Conservation (phyloP, 1,284 basidiomycete species). For the Waitea zeae region DNA sequence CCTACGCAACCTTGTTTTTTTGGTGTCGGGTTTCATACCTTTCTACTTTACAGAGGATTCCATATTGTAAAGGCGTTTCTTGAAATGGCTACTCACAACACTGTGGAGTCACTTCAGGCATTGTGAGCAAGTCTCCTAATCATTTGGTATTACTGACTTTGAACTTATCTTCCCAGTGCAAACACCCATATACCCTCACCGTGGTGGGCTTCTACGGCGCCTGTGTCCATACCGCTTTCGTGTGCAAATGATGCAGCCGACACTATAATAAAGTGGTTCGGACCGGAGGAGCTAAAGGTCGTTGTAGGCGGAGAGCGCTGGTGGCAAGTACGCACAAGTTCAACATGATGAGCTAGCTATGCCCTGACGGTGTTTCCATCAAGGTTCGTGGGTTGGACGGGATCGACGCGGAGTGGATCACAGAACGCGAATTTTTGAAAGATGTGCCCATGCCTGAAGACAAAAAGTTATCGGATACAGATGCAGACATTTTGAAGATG, state of each 20-base stretch:
- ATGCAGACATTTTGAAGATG: slow-evolving; percentile 32
- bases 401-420: slow-evolving; percentile 70
- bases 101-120: slow-evolving; percentile 39
- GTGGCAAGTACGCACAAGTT: slow-evolving; percentile 83
- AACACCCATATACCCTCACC: slow-evolving; percentile 69
- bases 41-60: slow-evolving; percentile 25
- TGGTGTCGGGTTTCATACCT: background rate
- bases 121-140: slow-evolving; percentile 27
- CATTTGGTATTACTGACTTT: background rate
- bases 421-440: slow-evolving; percentile 32
- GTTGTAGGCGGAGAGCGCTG: slow-evolving; percentile 69
- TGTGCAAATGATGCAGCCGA: slow-evolving; percentile 59
- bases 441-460: too few relatives aligned
- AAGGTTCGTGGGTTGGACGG: slow-evolving; percentile 47
- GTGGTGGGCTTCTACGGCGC: slow-evolving; percentile 56
- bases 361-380: too few relatives aligned
- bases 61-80: slow-evolving; percentile 55
- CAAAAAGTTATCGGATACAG: slow-evolving; percentile 17
- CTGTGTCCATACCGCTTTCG: slow-evolving; percentile 44
- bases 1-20: slow-evolving; percentile 10
- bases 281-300: slow-evolving; percentile 48
- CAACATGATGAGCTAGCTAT: too few relatives aligned
- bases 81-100: slow-evolving; percentile 37
- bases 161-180: slow-evolving; percentile 20
- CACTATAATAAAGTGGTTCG: slow-evolving; percentile 60